Evolutionary conservation across 1,139 yeast genomes (phyloP).

Genomic region (Keqinozyma sinolaborantium): DNA sequence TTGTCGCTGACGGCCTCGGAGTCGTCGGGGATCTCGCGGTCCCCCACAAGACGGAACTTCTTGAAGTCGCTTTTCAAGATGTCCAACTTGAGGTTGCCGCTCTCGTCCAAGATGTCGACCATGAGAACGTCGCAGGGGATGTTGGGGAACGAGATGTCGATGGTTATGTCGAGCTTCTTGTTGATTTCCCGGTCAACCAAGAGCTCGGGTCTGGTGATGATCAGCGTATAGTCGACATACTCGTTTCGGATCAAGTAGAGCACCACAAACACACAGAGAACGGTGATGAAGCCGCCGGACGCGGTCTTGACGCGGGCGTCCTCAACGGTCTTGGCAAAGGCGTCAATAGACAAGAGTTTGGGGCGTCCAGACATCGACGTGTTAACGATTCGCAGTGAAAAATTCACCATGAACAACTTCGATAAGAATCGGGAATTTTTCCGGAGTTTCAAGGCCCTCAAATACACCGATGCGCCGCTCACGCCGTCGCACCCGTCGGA

Average conservation of each 20-base stretch:
- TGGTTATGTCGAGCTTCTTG: constrained; percentile 67
- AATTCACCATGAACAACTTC: not conserved
- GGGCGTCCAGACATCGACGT: constrained; percentile 33
- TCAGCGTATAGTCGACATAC: constrained; percentile 66
- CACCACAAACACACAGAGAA: constrained; percentile 63
- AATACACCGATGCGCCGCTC: constrained; percentile 24
- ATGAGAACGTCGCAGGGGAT: constrained; percentile 72
- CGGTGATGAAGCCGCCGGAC: constrained; percentile 85
- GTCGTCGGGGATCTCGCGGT: constrained; percentile 14
- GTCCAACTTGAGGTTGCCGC: constrained; percentile 81
- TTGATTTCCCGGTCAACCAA: constrained; percentile 86
- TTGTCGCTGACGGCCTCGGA: constrained; percentile 21
- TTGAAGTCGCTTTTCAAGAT: constrained; percentile 67
- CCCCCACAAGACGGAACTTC: constrained; percentile 57
- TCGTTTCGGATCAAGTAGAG: constrained; percentile 66
- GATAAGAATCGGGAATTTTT: constrained; percentile 13
- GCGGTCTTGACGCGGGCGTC: constrained; percentile 88
- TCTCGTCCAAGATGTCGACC: constrained; percentile 63
- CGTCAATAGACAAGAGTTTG: constrained; percentile 68
- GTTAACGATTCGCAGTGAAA: not conserved
- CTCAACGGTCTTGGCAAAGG: constrained; percentile 90
- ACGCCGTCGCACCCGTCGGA: constrained; percentile 27
- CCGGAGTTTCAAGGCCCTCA: constrained; percentile 18
- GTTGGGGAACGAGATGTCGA: constrained; percentile 79
- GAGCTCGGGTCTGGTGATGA: constrained; percentile 73